Percentiles rank a stretch among this genome's conserved stretches.
These are phyloP conservation scores for Neospermospora avenae DNA, from an alignment of 2,329 filamentous ascomycete species.

Conservation along the genomic window DNA sequence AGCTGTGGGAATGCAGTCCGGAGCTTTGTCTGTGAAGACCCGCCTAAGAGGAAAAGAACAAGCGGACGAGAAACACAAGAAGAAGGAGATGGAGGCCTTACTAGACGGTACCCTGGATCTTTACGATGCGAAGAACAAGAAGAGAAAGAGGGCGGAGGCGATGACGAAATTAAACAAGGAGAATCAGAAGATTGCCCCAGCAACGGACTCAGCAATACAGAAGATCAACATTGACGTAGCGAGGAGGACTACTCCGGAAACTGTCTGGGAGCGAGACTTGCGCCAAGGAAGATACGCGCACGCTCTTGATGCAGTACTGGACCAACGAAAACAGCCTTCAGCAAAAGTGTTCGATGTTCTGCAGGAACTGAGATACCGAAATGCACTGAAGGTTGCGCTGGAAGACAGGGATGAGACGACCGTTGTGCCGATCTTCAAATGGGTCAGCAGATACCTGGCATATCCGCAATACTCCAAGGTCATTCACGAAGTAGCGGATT, in stretches of 20 bases:
- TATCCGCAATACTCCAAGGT: conserved; percentile 79
- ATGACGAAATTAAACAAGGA: conserved; percentile 61
- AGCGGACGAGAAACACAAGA: conserved; percentile 68
- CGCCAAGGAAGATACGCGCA: conserved; percentile 72
- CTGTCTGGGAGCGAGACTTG: conserved; percentile 77
- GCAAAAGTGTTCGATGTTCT: conserved; percentile 72
- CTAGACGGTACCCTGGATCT: conserved; percentile 74
- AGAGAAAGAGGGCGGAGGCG: conserved; percentile 55
- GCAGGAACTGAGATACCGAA: conserved; percentile 81
- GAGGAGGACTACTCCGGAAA: conserved; percentile 61
- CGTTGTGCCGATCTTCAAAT: conserved; percentile 78
- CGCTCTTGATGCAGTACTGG: conserved; percentile 77
- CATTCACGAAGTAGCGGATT: conserved; percentile 77
- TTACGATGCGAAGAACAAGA: conserved; percentile 70
- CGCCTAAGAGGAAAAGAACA: conserved; percentile 83
- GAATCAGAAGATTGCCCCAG: conserved; percentile 79
- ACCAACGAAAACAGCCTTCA: conserved; percentile 49
- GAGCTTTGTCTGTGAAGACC: conserved; percentile 85
- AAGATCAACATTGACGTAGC: conserved; percentile 75
- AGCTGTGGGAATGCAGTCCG: conserved; percentile 91
- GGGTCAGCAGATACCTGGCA: conserved; percentile 76
- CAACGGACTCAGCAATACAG: conserved; percentile 62
- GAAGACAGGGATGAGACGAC: conserved; percentile 76
- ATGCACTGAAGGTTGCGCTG: conserved; percentile 77
- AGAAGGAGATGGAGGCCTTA: conserved; percentile 81